phyloP scores from a whole-genome alignment of 2,329 filamentous ascomycete species.

The Fusarium oxysporum region DNA sequence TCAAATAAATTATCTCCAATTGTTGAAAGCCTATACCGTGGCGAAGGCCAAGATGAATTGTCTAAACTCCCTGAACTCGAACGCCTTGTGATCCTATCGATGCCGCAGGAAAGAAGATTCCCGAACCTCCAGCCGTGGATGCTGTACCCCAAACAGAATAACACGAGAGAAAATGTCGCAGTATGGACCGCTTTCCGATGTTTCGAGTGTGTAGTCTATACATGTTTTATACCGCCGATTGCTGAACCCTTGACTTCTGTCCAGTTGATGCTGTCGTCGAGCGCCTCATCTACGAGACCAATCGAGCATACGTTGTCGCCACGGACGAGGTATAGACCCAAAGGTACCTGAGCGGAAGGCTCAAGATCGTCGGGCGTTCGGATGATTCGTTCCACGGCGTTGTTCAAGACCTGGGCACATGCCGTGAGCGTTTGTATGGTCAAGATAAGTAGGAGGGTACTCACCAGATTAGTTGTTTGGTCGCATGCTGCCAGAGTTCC shows the following conservation, averaged over 20 bases:
- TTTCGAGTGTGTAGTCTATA: constrained; percentile 47
- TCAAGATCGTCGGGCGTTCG: constrained; percentile 86
- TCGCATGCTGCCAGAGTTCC: constrained; percentile 89
- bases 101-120: constrained; percentile 23
- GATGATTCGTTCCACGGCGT: constrained; percentile 91
- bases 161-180: constrained; percentile 12
- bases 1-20: constrained; percentile 19
- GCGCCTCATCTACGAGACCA: constrained; percentile 87
- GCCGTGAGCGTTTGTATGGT: constrained; percentile 29
- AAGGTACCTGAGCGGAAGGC: constrained; percentile 80
- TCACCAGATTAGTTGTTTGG: constrained; percentile 89
- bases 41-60: constrained; percentile 41
- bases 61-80: constrained; percentile 46
- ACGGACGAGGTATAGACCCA: constrained; percentile 91
- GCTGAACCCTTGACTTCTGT: constrained; percentile 85
- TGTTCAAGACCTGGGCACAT: constrained; percentile 73
- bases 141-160: constrained; percentile 35
- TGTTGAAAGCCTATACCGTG: constrained; percentile 30
- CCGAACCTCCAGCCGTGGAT: constrained; percentile 26
- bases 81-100: constrained; percentile 40
- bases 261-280: constrained; percentile 95
- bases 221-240: constrained; percentile 87
- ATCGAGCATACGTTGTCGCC: constrained; percentile 95
- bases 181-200: background rate
- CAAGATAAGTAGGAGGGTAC: constrained; percentile 23